A percentile compares a stretch with the other conserved stretches of the same genome.
Evolutionary conservation across 1,284 basidiomycete genomes (phyloP).

Genomic region (Pascua sp.): DNA sequence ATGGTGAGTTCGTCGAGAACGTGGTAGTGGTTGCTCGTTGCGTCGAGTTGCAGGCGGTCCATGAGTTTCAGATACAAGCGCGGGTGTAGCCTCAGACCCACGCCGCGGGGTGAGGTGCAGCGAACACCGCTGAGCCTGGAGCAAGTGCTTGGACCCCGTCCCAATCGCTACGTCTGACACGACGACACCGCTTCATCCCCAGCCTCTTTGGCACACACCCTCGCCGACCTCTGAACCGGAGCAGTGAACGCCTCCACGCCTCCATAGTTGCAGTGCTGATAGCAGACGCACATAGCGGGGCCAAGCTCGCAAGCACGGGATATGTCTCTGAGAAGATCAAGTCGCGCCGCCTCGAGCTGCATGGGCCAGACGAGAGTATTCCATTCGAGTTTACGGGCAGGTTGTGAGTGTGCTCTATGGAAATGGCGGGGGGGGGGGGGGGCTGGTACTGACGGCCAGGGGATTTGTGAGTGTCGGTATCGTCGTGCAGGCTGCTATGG

Average conservation of each 20-base stretch:
- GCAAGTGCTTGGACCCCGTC: too few relatives aligned
- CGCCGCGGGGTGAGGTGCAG: too few relatives aligned
- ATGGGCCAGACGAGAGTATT: conserved; percentile 43
- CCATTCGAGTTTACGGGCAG: conserved; percentile 42
- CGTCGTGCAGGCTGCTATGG: background rate
- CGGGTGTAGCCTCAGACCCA: too few relatives aligned
- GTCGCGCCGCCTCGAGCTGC: conserved; percentile 40
- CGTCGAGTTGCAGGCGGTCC: too few relatives aligned
- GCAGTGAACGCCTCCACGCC: background rate
- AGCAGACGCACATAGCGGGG: conserved; percentile 39
- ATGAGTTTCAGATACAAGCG: too few relatives aligned
- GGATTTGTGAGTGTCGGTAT: conserved; percentile 7
- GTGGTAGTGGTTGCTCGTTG: too few relatives aligned
- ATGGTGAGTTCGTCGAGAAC: conserved; percentile 26
- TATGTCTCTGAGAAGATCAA: conserved; percentile 34
- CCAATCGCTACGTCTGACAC: too few relatives aligned
- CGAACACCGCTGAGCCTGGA: too few relatives aligned
- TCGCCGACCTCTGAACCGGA: background rate
- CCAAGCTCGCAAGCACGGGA: conserved; percentile 37
- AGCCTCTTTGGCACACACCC: too few relatives aligned
- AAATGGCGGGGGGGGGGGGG: background rate
- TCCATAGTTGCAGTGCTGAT: conserved; percentile 1
- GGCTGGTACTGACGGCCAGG: conserved; percentile 2
- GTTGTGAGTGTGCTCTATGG: conserved; percentile 28
- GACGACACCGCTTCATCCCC: too few relatives aligned